Conservation (phyloP, 1,284 basidiomycete genomes). For the Cryptococcus neoformans region DNA sequence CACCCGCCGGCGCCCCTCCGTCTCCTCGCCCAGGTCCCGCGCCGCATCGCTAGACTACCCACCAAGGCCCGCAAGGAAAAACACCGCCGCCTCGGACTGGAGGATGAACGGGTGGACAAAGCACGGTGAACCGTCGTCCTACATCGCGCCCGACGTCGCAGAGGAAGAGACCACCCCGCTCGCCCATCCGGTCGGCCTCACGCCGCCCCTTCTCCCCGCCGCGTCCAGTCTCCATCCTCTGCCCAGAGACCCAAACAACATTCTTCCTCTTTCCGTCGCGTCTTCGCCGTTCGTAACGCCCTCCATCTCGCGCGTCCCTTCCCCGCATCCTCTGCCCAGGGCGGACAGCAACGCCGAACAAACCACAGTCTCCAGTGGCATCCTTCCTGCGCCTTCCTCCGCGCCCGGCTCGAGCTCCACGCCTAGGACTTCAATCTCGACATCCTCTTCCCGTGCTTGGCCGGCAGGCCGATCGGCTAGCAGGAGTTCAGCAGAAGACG, state of each 20-base stretch:
- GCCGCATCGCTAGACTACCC: not conserved
- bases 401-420: constrained; percentile 12
- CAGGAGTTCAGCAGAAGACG: constrained; percentile 24
- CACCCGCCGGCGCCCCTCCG: constrained; percentile 7
- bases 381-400: constrained; percentile 5
- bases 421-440: constrained; percentile 29
- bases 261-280: constrained; percentile 26
- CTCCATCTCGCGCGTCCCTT: constrained; percentile 10
- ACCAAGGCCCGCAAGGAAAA: not conserved
- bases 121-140: not conserved
- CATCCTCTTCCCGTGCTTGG: constrained; percentile 23
- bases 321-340: constrained; percentile 17
- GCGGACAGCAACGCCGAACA: not conserved
- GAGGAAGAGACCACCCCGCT: not conserved
- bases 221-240: constrained; percentile 12
- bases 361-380: not conserved
- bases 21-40: constrained; percentile 3
- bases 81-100: constrained; percentile 9
- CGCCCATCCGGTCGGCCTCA: constrained; percentile 1
- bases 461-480: constrained; percentile 18
- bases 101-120: constrained; percentile 6
- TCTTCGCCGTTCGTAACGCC: constrained; percentile 21
- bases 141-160: constrained; percentile 16
- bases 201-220: too few relatives aligned
- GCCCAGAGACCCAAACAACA: constrained; percentile 26